Evolutionary conservation across 2,329 filamentous ascomycete genomes (phyloP).

Genomic region (Blumeria hordei): DNA sequence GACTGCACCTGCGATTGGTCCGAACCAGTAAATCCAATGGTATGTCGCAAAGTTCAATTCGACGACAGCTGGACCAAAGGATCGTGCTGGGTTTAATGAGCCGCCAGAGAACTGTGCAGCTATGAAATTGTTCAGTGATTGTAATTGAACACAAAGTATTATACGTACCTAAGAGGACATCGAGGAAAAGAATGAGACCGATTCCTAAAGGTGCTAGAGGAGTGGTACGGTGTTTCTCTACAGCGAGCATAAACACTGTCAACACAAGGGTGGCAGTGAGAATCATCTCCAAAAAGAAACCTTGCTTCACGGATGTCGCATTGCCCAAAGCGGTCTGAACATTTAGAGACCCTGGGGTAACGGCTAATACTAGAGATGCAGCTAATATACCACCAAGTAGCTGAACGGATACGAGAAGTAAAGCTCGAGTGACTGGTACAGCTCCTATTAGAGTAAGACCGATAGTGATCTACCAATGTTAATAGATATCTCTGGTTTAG

Average conservation of each 20-base stretch:
- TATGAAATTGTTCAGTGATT: not conserved
- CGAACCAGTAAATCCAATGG: conserved; percentile 26
- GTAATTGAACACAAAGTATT: not conserved
- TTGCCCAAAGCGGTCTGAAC: conserved; percentile 4
- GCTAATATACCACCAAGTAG: conserved; percentile 16
- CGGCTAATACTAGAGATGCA: conserved; percentile 17
- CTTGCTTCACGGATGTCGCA: conserved; percentile 15
- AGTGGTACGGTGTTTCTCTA: conserved; percentile 20
- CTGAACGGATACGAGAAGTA: conserved; percentile 12
- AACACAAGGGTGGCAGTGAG: conserved; percentile 22
- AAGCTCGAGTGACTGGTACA: conserved; percentile 10
- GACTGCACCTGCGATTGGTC: conserved; percentile 1
- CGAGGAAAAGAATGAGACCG: conserved; percentile 21
- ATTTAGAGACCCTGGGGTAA: conserved; percentile 3
- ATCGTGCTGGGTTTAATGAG: conserved; percentile 23
- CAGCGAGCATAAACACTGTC: conserved; percentile 22
- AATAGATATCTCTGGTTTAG: not conserved
- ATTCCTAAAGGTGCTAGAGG: conserved; percentile 25
- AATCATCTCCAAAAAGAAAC: conserved; percentile 23
- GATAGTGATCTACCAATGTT: conserved; percentile 11
- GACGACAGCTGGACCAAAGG: conserved; percentile 22
- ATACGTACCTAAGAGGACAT: conserved; percentile 3
- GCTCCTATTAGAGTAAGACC: conserved; percentile 15
- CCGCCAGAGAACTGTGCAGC: conserved; percentile 25
- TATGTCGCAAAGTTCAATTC: conserved; percentile 18